Base-by-base conservation (phyloP, 1,284 basidiomycete genomes). In the Ustilago bromivora region DNA sequence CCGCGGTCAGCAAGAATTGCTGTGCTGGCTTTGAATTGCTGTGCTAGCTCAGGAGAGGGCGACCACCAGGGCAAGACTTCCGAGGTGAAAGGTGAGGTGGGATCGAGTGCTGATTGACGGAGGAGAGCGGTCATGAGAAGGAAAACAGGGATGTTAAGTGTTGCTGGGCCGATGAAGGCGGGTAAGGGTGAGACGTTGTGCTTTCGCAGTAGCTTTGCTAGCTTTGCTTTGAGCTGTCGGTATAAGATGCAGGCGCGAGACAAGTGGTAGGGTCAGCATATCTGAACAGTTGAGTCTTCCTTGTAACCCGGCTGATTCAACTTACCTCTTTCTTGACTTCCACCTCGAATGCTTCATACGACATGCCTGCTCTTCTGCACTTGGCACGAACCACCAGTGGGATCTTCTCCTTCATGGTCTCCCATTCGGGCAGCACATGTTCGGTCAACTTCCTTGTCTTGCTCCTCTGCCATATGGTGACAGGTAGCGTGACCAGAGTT, bases 381-480 rank as follows among this genome's bases (percentile, higher is more conserved):
- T 88, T 79, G 88, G 89, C 90, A 86, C 74, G 89, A 82, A 65
- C 91, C 17, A 73, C 31, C 11, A 84, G 53, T 80, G 57, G 88
- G 9, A 88, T 77, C 17, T 66, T 60, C 23, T 82, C 91, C 89
- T 71, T 88, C 71, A 91, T 88, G 40, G 88, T 87, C 74, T 89
- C 88, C 52, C 94, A 87, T 66, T 90, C 88, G 11, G 94, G 94
- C 32, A 92, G 78, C 36, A 93, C 92, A 12, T 90, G 81, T 73
- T 93, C 90, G 78, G 92, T 90, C 23, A 91, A 88, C 71, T 90
- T 88, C 86, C 90, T 89, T 76, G 91, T 89, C 63, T 92, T 89
- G 77, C 87, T 88, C 79, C 90, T 78, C 78, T 94, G 93, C 94
- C 94, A 95, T 86, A 94, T 83, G 70, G 92, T 91, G 70, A 93